Evolutionary conservation across 768 basidiomycete species (phyloP).

Genomic region (Pulveroboletus sp.): DNA sequence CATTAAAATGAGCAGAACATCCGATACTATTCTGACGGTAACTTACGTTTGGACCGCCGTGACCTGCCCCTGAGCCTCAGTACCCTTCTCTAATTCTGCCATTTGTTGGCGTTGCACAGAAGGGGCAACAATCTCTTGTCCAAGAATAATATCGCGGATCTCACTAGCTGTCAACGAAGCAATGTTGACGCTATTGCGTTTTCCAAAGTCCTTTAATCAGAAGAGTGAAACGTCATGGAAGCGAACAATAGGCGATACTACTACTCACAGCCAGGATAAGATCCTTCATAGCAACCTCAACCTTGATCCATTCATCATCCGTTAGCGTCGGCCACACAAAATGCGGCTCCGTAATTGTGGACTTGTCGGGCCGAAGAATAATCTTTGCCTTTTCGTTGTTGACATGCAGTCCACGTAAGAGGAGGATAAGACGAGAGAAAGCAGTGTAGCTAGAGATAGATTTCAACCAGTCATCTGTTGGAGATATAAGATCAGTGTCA

Average conservation of each 20-base stretch:
- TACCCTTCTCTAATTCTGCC: conserved; percentile 97
- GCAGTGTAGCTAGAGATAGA: conserved; percentile 98
- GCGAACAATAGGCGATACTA: not conserved
- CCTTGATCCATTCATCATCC: conserved; percentile 98
- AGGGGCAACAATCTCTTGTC: conserved; percentile 96
- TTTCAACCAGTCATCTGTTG: conserved; percentile 93
- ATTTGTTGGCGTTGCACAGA: conserved; percentile 97
- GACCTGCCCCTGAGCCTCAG: conserved; percentile 90
- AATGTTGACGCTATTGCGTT: conserved; percentile 98
- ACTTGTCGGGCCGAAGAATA: conserved; percentile 95
- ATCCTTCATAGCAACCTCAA: conserved; percentile 98
- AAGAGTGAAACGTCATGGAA: conserved; percentile 11
- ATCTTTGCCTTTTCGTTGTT: conserved; percentile 99
- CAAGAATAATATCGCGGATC: conserved; percentile 96
- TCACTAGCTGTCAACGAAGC: conserved; percentile 95
- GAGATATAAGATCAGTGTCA: conserved; percentile 4
- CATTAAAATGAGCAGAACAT: conserved; percentile 3
- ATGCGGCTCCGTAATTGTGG: conserved; percentile 94
- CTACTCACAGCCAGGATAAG: conserved; percentile 76
- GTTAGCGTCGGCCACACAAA: conserved; percentile 94
- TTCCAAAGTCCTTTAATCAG: conserved; percentile 80
- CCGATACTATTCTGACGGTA: not conserved
- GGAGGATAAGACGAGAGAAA: conserved; percentile 95
- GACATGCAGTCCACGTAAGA: conserved; percentile 94
- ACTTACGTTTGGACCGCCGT: conserved; percentile 88